These are phyloP conservation scores for Yamadazyma tumulicola DNA, from an alignment of 805 yeast genomes.

Conservation along the genomic window DNA sequence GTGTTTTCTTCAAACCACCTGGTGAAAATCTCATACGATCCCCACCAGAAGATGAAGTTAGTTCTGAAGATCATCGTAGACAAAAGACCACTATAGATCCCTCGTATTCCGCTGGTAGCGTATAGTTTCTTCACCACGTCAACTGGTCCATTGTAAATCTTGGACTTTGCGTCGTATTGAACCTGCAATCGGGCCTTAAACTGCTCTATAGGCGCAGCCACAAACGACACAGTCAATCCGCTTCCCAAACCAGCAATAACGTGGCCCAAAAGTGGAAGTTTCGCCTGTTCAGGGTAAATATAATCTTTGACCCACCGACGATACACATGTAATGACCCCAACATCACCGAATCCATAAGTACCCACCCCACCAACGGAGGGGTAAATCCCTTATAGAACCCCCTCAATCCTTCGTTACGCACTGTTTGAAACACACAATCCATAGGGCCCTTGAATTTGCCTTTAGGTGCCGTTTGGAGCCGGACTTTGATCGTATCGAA, in stretches of 20 bases:
- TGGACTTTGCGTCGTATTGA: slow-evolving; percentile 76
- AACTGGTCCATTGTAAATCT: slow-evolving; percentile 71
- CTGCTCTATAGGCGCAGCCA: slow-evolving; percentile 94
- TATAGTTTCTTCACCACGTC: slow-evolving; percentile 64
- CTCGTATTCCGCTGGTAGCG: slow-evolving; percentile 60
- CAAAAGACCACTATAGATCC: slow-evolving; percentile 76
- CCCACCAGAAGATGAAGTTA: slow-evolving; percentile 92
- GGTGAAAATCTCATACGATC: slow-evolving; percentile 79
- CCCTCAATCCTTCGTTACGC: slow-evolving; percentile 69
- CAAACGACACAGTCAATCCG: slow-evolving; percentile 89
- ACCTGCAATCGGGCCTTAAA: slow-evolving; percentile 87
- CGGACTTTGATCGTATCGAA: slow-evolving; percentile 42
- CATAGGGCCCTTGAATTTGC: slow-evolving; percentile 71
- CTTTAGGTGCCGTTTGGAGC: slow-evolving; percentile 61
- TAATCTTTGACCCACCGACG: slow-evolving; percentile 62
- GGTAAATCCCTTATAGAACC: slow-evolving; percentile 85
- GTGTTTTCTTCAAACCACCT: slow-evolving; percentile 65
- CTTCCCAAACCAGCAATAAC: slow-evolving; percentile 75
- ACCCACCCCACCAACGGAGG: slow-evolving; percentile 96
- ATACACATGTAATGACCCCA: slow-evolving; percentile 81
- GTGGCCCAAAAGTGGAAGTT: slow-evolving; percentile 72
- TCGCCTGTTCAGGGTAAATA: slow-evolving; percentile 56
- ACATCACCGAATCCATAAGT: slow-evolving; percentile 86
- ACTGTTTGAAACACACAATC: slow-evolving; percentile 77
- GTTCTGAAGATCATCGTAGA: slow-evolving; percentile 87